A percentile compares a stretch with the other conserved stretches of the same genome.
These are phyloP conservation scores for Candolleomyces aberdarensis DNA, from an alignment of 768 basidiomycete species.

Conservation along the genomic window DNA sequence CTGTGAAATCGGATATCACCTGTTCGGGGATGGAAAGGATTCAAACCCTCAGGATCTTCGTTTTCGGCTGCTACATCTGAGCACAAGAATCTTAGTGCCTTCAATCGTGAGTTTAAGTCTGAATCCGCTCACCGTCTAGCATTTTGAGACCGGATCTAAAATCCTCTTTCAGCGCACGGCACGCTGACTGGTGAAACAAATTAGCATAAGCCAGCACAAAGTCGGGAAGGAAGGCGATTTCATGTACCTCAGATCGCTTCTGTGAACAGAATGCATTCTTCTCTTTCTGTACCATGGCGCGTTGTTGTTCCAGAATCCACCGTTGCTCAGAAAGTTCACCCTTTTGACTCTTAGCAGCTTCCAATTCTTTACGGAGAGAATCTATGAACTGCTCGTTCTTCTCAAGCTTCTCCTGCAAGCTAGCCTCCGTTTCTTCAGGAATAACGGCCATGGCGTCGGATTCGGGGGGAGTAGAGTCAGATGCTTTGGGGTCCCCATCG, in stretches of 20 bases:
- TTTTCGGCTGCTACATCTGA: background rate
- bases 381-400: constrained; percentile 38
- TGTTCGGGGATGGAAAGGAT: background rate
- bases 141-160: background rate
- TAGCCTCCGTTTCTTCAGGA: background rate
- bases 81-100: background rate
- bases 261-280: constrained; percentile 62
- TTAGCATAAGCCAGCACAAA: background rate
- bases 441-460: background rate
- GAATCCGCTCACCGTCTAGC: background rate
- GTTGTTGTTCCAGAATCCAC: constrained; percentile 37
- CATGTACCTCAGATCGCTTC: constrained; percentile 42
- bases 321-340: constrained; percentile 30
- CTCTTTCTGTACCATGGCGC: constrained; percentile 46
- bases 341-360: constrained; percentile 31
- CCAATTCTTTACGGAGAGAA: constrained; percentile 31
- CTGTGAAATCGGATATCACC: background rate
- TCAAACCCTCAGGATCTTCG: background rate
- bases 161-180: background rate
- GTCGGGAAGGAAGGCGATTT: background rate
- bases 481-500: background rate
- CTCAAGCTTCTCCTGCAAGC: constrained; percentile 40
- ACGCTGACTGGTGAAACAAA: background rate
- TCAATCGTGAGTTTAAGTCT: background rate
- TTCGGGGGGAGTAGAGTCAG: background rate